Conservation (phyloP, 2,329 filamentous ascomycete genomes). For the Pseudogymnoascus sp. region DNA sequence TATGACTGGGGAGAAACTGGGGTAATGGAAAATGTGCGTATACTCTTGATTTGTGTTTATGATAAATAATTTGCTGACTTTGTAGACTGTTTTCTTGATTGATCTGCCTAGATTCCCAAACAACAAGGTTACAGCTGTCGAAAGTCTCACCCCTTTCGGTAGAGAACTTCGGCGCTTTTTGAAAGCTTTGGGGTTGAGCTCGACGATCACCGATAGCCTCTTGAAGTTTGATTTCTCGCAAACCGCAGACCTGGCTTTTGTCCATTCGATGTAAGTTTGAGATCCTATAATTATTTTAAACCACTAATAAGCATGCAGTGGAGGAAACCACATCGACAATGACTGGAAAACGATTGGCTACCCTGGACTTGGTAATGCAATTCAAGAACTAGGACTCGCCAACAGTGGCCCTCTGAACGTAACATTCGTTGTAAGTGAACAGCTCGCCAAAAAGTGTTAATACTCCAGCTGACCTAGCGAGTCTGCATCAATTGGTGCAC, state of each 20-base stretch:
- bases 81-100: conserved; percentile 75
- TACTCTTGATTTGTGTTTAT: not conserved
- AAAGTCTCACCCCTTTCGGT: conserved; percentile 48
- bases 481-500: conserved; percentile 73
- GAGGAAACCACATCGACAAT: conserved; percentile 45
- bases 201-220: conserved; percentile 59
- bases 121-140: conserved; percentile 17
- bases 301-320: conserved; percentile 31
- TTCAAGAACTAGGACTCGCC: conserved; percentile 54
- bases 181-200: conserved; percentile 54
- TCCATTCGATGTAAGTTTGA: conserved; percentile 69
- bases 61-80: conserved; percentile 11
- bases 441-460: not conserved
- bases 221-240: conserved; percentile 72
- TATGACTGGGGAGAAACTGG: conserved; percentile 81
- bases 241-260: conserved; percentile 66
- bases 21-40: conserved; percentile 70
- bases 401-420: conserved; percentile 51
- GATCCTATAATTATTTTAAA: not conserved
- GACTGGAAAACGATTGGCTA: conserved; percentile 55
- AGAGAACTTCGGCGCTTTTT: conserved; percentile 66
- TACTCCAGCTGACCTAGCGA: conserved; percentile 25
- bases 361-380: conserved; percentile 60
- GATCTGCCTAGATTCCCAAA: conserved; percentile 59
- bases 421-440: conserved; percentile 58